These are phyloP conservation scores for Tetracladium setigerum DNA, from an alignment of 495 filamentous ascomycete species.

Conservation along the genomic window DNA sequence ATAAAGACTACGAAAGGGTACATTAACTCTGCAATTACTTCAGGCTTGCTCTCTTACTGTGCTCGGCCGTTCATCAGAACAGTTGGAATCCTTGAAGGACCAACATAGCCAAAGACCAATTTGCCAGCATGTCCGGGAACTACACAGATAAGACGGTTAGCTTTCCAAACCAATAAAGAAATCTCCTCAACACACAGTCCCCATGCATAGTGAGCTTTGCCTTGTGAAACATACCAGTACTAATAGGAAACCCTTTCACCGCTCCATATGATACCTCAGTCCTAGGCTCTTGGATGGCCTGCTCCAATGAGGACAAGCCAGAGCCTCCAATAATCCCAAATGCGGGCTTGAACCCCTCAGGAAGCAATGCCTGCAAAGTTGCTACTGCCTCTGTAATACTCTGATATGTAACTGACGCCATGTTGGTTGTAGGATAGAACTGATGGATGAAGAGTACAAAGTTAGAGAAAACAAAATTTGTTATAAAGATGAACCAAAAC, in stretches of 20 bases:
- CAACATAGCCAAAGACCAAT: slow-evolving; percentile 61
- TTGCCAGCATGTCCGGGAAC: slow-evolving; percentile 69
- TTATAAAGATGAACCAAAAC: too few species aligned
- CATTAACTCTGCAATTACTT: slow-evolving; percentile 4
- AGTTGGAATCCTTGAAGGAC: slow-evolving; percentile 42
- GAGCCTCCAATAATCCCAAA: slow-evolving; percentile 71
- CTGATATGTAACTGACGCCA: slow-evolving; percentile 18
- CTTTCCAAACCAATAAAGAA: slow-evolving; percentile 1
- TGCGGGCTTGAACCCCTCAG: slow-evolving; percentile 42
- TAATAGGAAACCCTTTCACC: slow-evolving; percentile 59
- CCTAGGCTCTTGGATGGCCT: slow-evolving; percentile 47
- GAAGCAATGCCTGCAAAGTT: slow-evolving; percentile 33
- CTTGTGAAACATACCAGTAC: slow-evolving; percentile 47
- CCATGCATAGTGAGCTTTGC: not conserved
- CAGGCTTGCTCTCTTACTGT: slow-evolving; percentile 46
- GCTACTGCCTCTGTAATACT: slow-evolving; percentile 32
- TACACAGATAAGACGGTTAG: slow-evolving; percentile 17
- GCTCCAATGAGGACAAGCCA: slow-evolving; percentile 59
- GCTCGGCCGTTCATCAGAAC: slow-evolving; percentile 68
- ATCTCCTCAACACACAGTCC: not conserved
- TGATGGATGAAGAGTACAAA: too few species aligned
- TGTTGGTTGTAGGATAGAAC: too few species aligned
- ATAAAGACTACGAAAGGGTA: slow-evolving; percentile 50
- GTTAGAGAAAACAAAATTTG: too few species aligned
- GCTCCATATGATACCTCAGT: slow-evolving; percentile 52